A percentile compares a stretch with the other conserved stretches of the same genome.
Conservation (phyloP, 768 basidiomycete genomes). For the Hebeloma cylindrosporum region DNA sequence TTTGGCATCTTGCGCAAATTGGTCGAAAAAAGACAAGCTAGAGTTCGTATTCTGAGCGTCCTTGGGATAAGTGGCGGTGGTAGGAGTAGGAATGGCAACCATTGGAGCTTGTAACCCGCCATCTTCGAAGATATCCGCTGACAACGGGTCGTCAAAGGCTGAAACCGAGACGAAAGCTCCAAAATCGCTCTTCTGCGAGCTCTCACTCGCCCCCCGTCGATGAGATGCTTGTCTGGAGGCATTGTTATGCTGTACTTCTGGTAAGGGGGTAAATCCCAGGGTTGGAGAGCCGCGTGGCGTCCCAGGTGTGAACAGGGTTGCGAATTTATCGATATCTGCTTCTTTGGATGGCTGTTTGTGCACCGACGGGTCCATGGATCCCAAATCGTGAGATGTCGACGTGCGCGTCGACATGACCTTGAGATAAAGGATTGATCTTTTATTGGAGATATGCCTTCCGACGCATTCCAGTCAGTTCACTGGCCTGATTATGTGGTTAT, state of each 20-base stretch:
- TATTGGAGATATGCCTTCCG: too few species aligned
- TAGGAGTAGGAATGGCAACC: slow-evolving; percentile 6
- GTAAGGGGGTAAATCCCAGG: slow-evolving; percentile 8
- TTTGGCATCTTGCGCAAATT: slow-evolving; percentile 58
- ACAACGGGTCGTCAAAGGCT: slow-evolving; percentile 51
- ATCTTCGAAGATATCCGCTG: slow-evolving; percentile 19
- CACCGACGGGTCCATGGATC: too few species aligned
- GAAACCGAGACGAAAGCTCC: slow-evolving; percentile 63
- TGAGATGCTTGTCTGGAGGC: slow-evolving; percentile 13
- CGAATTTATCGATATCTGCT: slow-evolving; percentile 32
- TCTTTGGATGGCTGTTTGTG: too few species aligned
- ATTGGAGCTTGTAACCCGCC: slow-evolving; percentile 5
- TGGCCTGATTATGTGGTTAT: too few species aligned
- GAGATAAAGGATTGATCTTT: too few species aligned
- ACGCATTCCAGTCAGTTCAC: too few species aligned
- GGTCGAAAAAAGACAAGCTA: slow-evolving; percentile 57
- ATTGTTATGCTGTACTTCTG: slow-evolving; percentile 1
- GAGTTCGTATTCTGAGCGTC: slow-evolving; percentile 18
- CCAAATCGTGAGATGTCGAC: too few species aligned
- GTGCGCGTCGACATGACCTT: too few species aligned
- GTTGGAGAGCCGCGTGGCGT: slow-evolving; percentile 38
- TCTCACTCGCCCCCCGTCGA: slow-evolving; percentile 16
- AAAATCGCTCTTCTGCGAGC: slow-evolving; percentile 50
- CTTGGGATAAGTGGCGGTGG: slow-evolving; percentile 1
- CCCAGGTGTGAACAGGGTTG: slow-evolving; percentile 42